phyloP scores from a whole-genome alignment of 306 rosid species.

The Clitoria ternatea region DNA sequence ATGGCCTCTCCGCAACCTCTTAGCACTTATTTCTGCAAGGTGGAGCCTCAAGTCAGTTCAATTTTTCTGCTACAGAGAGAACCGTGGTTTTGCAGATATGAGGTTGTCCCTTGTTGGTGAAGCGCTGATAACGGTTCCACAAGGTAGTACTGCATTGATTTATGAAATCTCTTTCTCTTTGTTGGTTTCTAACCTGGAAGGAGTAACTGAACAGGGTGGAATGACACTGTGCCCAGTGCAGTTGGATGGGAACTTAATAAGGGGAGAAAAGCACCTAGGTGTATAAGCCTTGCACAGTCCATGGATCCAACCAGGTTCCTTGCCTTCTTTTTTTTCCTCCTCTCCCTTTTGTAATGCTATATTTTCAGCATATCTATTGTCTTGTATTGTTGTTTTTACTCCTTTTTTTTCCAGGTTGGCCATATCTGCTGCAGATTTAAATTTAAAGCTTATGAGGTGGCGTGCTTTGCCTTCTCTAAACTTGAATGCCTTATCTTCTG shows the following conservation, averaged over 20 bases:
- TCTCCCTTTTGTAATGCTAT: neutral
- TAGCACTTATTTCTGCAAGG: slow-evolving; percentile 68
- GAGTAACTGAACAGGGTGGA: slow-evolving; percentile 46
- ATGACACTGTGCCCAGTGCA: slow-evolving; percentile 52
- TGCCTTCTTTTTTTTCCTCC: neutral
- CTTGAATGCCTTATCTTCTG: slow-evolving; percentile 61
- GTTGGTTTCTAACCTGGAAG: slow-evolving; percentile 25
- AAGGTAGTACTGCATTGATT: slow-evolving; percentile 53
- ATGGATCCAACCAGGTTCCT: slow-evolving; percentile 89
- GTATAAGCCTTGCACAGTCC: slow-evolving; percentile 86
- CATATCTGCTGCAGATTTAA: slow-evolving; percentile 95
- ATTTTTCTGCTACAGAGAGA: slow-evolving; percentile 90
- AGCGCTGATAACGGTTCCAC: slow-evolving; percentile 56
- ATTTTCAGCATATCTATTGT: neutral
- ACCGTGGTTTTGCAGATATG: slow-evolving; percentile 89
- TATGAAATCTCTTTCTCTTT: slow-evolving; percentile 18
- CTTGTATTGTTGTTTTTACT: slow-evolving; percentile 13
- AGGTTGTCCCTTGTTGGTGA: slow-evolving; percentile 77
- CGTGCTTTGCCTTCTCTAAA: slow-evolving; percentile 90
- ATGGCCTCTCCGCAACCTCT: slow-evolving; percentile 95
- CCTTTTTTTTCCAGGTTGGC: slow-evolving; percentile 72
- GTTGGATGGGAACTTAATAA: slow-evolving; percentile 94
- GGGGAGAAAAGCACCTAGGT: slow-evolving; percentile 62
- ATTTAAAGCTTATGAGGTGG: slow-evolving; percentile 98
- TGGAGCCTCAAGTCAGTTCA: slow-evolving; percentile 74